Evolutionary conservation across 768 basidiomycete genomes (phyloP).

Genomic region (Mycena kentingensis): DNA sequence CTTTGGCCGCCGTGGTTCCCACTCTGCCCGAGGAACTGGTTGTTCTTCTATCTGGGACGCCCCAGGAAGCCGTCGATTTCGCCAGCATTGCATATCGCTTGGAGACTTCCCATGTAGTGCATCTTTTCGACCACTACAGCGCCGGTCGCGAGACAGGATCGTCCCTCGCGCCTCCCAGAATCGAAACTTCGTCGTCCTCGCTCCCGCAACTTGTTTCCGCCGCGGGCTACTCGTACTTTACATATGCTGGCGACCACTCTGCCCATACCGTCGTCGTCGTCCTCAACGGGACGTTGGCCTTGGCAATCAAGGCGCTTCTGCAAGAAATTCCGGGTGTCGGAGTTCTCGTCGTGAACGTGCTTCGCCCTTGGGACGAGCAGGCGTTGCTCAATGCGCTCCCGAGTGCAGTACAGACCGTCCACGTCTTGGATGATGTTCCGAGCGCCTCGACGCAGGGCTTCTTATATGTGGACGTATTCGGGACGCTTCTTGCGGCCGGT

Average conservation of each 20-base stretch:
- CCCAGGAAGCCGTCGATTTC: slow-evolving; percentile 80
- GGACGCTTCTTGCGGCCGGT: slow-evolving; percentile 48
- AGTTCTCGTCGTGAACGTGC: slow-evolving; percentile 72
- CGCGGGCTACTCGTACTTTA: slow-evolving; percentile 74
- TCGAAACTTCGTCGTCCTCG: slow-evolving; percentile 31
- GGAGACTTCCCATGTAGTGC: slow-evolving; percentile 69
- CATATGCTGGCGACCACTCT: slow-evolving; percentile 65
- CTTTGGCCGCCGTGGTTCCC: slow-evolving; percentile 59
- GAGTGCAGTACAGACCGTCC: slow-evolving; percentile 53
- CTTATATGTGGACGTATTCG: slow-evolving; percentile 74
- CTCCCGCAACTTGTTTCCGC: slow-evolving; percentile 53
- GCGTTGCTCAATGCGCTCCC: slow-evolving; percentile 66
- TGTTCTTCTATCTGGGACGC: slow-evolving; percentile 80
- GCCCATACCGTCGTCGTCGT: slow-evolving; percentile 71
- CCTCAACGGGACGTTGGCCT: slow-evolving; percentile 77
- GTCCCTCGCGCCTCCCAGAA: slow-evolving; percentile 41
- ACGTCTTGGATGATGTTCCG: slow-evolving; percentile 81
- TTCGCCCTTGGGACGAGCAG: slow-evolving; percentile 78
- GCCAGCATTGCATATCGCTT: slow-evolving; percentile 75
- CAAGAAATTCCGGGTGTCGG: slow-evolving; percentile 52
- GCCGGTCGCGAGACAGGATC: slow-evolving; percentile 76
- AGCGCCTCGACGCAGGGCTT: slow-evolving; percentile 59
- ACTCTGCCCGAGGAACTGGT: slow-evolving; percentile 67
- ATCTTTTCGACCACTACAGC: slow-evolving; percentile 88
- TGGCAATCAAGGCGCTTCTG: slow-evolving; percentile 56